phyloP scores from a whole-genome alignment of 495 filamentous ascomycete genomes.

The Aspergillus sparsus region DNA sequence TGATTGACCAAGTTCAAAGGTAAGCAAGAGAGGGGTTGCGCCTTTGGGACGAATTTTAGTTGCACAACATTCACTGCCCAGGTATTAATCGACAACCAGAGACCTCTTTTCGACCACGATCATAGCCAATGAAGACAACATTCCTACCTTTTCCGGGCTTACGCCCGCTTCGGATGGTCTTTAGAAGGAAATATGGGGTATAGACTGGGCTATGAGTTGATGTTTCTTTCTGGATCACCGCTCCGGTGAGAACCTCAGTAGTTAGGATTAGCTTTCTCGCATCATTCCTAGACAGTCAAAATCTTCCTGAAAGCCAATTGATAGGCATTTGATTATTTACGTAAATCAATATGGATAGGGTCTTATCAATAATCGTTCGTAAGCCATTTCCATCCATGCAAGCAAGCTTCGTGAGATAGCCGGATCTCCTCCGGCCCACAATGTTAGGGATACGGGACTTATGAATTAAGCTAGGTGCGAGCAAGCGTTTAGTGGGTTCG shows the following conservation, averaged over 20 bases:
- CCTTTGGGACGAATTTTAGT: not conserved
- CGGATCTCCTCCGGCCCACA: not conserved
- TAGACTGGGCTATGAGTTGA: not conserved
- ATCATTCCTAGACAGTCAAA: not conserved
- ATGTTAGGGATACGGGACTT: not conserved
- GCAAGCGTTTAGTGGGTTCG: too few relatives aligned
- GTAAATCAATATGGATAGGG: slow-evolving; percentile 6
- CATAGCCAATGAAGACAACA: not conserved
- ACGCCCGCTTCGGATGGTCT: not conserved
- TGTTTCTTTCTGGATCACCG: not conserved
- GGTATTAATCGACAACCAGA: not conserved
- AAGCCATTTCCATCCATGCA: not conserved
- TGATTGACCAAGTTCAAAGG: not conserved
- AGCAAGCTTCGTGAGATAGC: not conserved
- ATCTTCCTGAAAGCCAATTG: not conserved
- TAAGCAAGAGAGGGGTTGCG: not conserved
- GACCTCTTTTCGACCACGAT: not conserved
- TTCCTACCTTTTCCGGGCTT: not conserved
- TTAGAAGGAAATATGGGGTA: not conserved
- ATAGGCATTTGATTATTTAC: slow-evolving; percentile 2
- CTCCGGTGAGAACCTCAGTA: not conserved
- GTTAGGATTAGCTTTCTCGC: not conserved
- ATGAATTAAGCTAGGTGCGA: not conserved
- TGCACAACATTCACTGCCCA: not conserved
- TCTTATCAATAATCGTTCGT: slow-evolving; percentile 5